These are phyloP conservation scores for Pelargonium nanum DNA, from an alignment of 345 rosid species.

Conservation along the genomic window DNA sequence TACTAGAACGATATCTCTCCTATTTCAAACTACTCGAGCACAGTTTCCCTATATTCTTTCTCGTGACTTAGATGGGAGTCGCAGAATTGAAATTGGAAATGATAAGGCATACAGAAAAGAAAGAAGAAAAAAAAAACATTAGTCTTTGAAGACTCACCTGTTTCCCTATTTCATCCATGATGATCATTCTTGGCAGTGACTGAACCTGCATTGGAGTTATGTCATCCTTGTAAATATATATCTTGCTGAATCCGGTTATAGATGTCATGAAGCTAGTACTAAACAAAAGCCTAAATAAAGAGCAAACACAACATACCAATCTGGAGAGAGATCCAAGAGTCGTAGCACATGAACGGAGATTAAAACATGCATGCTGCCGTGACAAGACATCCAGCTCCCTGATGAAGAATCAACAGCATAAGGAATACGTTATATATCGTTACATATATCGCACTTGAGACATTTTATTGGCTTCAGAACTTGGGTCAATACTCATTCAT, in stretches of 20 bases:
- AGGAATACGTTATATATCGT: background rate
- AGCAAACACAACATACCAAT: slow-evolving; percentile 42
- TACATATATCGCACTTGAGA: background rate
- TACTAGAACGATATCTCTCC: no score
- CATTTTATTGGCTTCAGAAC: background rate
- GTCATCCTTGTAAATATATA: slow-evolving; percentile 8
- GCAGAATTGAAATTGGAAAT: background rate
- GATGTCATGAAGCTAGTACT: background rate
- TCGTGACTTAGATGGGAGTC: background rate
- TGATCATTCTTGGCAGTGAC: slow-evolving; percentile 94
- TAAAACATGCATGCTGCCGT: slow-evolving; percentile 71
- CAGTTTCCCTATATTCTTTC: background rate
- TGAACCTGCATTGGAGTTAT: slow-evolving; percentile 57
- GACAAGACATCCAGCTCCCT: slow-evolving; percentile 92
- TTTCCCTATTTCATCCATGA: slow-evolving; percentile 90
- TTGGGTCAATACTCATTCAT: background rate
- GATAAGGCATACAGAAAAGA: background rate
- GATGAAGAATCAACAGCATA: slow-evolving; percentile 13
- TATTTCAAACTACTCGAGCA: background rate
- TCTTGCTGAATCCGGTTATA: slow-evolving; percentile 5
- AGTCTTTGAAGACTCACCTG: slow-evolving; percentile 40
- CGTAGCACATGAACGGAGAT: slow-evolving; percentile 80
- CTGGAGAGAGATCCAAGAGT: slow-evolving; percentile 85
- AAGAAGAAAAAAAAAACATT: background rate
- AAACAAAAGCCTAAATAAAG: background rate